Evolutionary conservation across 164 flowering plant genomes (phyloP), one percentile per base, ranked within the genome.

Genomic region (Nelumbo lutea): DNA sequence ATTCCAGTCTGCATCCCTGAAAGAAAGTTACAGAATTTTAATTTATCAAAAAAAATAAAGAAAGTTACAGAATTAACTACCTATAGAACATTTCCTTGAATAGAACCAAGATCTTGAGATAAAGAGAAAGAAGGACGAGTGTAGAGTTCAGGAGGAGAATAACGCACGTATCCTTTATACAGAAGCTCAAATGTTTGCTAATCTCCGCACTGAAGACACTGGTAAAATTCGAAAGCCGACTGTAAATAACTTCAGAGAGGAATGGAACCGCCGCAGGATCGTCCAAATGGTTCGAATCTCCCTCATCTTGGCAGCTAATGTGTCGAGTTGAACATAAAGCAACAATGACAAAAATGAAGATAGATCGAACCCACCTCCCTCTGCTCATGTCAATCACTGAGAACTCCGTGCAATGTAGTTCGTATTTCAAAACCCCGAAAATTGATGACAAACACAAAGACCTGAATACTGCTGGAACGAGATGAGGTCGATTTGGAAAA

Each of bases 1-100:
- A 68, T 90, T 70, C 95, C 93, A 95, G 68, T 95, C 98, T 5
- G 75, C 79, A 51, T 89, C 75, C 64, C 98, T 95, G 81, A 61
- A 77, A 77, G 48, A 74, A 27, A 69, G 39, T 27, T 2, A 50
- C 14, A 61, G 27, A 38, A 1, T 13, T 46, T 10, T 2, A 14
- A 15, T 62, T 53, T 42, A 46, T 39, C 8, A 62, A 15, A 42
- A 59, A 42, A 15, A 27, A 27, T 80, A 61, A 77, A 77, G 48
- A 74, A 27, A 69, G 39, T 27, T 2, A 50, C 14, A 61, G 27
- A 38, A 1, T 13, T 15, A 53, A 4, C 57, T 9, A 53, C 11
- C 3, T 15, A 53, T 1, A 53, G 1, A 11, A 14, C 11, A 53
- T 11, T 15, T 53, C 5, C 7, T 46, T 14, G 38, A 58, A 43